Conservation (phyloP, 345 rosid genomes). For the Pelargonium nanum region DNA sequence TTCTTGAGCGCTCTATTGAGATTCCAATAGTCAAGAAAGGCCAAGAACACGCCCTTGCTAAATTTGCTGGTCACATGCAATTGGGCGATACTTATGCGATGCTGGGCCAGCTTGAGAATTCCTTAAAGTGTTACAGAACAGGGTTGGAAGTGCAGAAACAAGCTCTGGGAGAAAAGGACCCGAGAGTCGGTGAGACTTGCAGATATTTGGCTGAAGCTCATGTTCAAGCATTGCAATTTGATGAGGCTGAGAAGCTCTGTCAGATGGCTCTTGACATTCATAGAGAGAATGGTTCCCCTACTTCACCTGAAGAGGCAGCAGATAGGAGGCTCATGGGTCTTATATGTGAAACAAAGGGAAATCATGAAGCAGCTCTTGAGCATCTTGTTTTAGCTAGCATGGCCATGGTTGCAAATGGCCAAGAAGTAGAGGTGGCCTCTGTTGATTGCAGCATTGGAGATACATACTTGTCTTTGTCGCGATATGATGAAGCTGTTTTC, state of each 20-base stretch:
- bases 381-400: slow-evolving; percentile 86
- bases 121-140: slow-evolving; percentile 55
- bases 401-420: slow-evolving; percentile 78
- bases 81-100: slow-evolving; percentile 87
- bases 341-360: slow-evolving; percentile 77
- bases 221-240: slow-evolving; percentile 74
- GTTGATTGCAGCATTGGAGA: slow-evolving; percentile 92
- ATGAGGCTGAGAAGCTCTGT: slow-evolving; percentile 62
- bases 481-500: slow-evolving; percentile 75
- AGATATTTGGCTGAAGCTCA: slow-evolving; percentile 82
- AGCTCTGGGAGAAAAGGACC: slow-evolving; percentile 64
- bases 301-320: slow-evolving; percentile 78
- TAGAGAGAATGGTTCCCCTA: slow-evolving; percentile 47
- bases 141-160: slow-evolving; percentile 70
- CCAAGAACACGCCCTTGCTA: slow-evolving; percentile 77
- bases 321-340: slow-evolving; percentile 94
- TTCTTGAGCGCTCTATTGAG: slow-evolving; percentile 59
- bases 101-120: slow-evolving; percentile 76
- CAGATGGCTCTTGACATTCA: slow-evolving; percentile 65
- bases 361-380: slow-evolving; percentile 77
- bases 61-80: slow-evolving; percentile 89
- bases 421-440: slow-evolving; percentile 79
- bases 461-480: slow-evolving; percentile 66
- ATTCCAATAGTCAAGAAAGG: slow-evolving; percentile 59
- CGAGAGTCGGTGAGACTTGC: slow-evolving; percentile 81